Evolutionary conservation across 176 grass and related monocot species (phyloP), one percentile per base, ranked within the genome.

Genomic region (Saccharum spontaneum): DNA sequence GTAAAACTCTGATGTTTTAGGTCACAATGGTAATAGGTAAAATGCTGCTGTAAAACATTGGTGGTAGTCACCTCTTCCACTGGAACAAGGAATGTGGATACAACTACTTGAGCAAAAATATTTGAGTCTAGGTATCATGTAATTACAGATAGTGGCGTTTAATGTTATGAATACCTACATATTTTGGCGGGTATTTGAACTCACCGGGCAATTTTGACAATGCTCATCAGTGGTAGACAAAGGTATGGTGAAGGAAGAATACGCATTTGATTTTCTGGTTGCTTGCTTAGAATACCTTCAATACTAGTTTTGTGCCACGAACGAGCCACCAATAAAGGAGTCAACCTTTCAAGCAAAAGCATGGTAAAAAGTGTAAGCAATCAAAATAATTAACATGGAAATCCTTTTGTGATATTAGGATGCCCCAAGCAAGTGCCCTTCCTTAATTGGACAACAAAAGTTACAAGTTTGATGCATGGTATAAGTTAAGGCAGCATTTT

Each of bases 151-250:
- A 16, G 37, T 43, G 14, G 17, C 10, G 3, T 67, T 43, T 44
- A 86, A 67, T 73, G 11, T 70, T 69, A 79, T 12, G 46, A 91
- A 50, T 33, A 59, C 69, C 44, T 10, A 93, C 36, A n/a, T n/a
- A 50, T 11, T 28, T 18, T 17, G n/a, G 44, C 24, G 73, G 41
- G 17, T 72, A 66, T 38, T n/a, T 78, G 30, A 74, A 90, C 85
- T 94, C 79, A 99, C 97, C 97, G 87, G 81, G 94, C 90, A 85
- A 99, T 99, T 97, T 86, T 97, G 36, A 94, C 71, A 79, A 99
- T 92, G 88, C 97, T 99, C 97, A 96, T 97, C 69, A 99, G 76
- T 30, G 97, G 94, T 30, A 99, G 91, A 45, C 90, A 94, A 8
- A 99, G 86, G 71, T 94, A 94, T 23, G 92, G 77, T 24, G 97